Conservation (phyloP, 192 early-diverging fungal species). For the Gonapodya prolifera region DNA sequence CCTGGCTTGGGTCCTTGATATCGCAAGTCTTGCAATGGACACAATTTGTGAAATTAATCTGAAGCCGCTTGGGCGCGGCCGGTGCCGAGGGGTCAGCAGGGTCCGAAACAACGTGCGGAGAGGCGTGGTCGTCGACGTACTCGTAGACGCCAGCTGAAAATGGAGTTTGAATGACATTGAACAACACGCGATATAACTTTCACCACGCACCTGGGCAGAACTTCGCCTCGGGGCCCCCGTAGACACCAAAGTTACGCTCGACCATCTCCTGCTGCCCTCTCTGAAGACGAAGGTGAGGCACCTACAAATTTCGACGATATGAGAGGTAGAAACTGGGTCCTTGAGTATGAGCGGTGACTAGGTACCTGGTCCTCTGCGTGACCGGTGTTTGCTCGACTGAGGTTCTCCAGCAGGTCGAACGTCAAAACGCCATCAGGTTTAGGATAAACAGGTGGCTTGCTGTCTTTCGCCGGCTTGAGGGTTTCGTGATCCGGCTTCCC, state of each 20-base stretch:
- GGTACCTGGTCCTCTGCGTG: constrained; percentile 86
- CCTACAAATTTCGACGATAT: too few species aligned
- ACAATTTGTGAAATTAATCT: constrained; percentile 91
- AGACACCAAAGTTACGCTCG: constrained; percentile 69
- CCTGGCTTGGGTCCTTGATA: constrained; percentile 98
- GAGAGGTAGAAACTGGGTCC: too few species aligned
- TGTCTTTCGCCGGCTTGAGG: constrained; percentile 53
- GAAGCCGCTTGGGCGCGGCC: constrained; percentile 55
- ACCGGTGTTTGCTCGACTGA: constrained; percentile 83
- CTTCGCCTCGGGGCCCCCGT: constrained; percentile 83
- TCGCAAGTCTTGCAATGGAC: constrained; percentile 99
- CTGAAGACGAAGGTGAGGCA: constrained; percentile 60
- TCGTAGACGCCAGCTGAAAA: constrained; percentile 83
- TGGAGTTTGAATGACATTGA: constrained; percentile 3
- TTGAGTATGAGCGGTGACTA: constrained; percentile 21
- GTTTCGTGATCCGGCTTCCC: constrained; percentile 64
- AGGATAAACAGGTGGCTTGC: constrained; percentile 84
- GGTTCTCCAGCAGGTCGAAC: constrained; percentile 90
- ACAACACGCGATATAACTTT: not conserved
- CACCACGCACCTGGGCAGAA: constrained; percentile 75
- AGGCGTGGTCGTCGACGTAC: constrained; percentile 78
- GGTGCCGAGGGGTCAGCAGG: constrained; percentile 26
- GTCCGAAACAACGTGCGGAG: constrained; percentile 17
- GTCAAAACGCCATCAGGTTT: constrained; percentile 91
- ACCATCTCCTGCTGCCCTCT: constrained; percentile 64